Conservation (phyloP, 176 grass and related monocot genomes). For the Pontederia crassipes region DNA sequence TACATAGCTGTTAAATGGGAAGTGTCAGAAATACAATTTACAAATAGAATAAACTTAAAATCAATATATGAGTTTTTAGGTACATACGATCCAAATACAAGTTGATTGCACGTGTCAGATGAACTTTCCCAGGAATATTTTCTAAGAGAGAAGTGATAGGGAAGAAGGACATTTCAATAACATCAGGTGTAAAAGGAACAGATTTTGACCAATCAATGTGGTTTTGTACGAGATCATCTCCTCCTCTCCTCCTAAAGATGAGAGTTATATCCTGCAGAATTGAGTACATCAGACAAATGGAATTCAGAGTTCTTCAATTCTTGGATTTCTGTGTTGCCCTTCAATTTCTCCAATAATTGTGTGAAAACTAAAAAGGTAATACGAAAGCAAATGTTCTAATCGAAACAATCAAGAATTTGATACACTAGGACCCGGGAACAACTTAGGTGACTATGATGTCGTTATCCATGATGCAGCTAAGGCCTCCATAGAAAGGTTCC, state of each 20-base stretch:
- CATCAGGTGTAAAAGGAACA: slow-evolving; percentile 38
- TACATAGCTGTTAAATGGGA: slow-evolving; percentile 11
- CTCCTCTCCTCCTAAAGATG: slow-evolving; percentile 68
- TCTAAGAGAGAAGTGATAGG: slow-evolving; percentile 48
- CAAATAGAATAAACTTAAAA: not conserved
- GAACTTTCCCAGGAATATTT: slow-evolving; percentile 35
- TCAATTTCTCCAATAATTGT: too few species aligned
- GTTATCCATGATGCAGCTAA: too few species aligned
- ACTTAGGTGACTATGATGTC: too few species aligned
- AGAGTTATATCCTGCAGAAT: slow-evolving; percentile 65
- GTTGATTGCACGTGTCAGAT: slow-evolving; percentile 47
- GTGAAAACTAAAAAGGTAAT: too few species aligned
- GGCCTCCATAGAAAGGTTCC: too few species aligned
- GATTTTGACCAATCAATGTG: slow-evolving; percentile 44
- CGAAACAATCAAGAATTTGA: too few species aligned
- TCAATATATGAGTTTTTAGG: not conserved
- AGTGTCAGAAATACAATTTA: not conserved
- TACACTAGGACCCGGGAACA: too few species aligned
- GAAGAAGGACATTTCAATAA: slow-evolving; percentile 50
- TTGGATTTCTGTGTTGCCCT: too few species aligned
- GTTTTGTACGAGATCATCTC: slow-evolving; percentile 53
- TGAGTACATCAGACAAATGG: not conserved
- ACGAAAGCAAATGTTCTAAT: too few species aligned
- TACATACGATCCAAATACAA: slow-evolving; percentile 67
- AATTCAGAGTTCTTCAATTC: too few species aligned